A percentile compares a stretch with the other conserved stretches of the same genome.
These are phyloP conservation scores for Brassica incana DNA, from an alignment of 345 rosid species.

Conservation along the genomic window DNA sequence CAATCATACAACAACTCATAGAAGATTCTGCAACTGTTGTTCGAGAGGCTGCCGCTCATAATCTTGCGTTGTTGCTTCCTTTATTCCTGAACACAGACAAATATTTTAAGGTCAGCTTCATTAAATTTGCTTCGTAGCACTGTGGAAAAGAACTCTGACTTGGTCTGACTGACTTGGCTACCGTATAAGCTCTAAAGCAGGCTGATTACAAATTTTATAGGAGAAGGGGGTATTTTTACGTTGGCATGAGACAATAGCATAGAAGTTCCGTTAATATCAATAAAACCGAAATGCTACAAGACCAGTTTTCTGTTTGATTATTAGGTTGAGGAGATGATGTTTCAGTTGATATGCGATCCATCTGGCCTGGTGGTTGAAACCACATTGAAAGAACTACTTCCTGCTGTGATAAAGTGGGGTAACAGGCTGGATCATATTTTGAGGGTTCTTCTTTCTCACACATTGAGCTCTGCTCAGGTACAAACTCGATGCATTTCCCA, in stretches of 20 bases:
- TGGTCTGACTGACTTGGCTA: conserved; percentile 67
- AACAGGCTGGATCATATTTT: conserved; percentile 76
- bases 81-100: conserved; percentile 86
- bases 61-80: conserved; percentile 95
- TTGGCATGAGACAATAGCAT: conserved; percentile 46
- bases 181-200: conserved; percentile 72
- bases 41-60: conserved; percentile 92
- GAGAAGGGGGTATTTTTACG: conserved; percentile 48
- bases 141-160: conserved; percentile 68
- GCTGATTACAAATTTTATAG: conserved; percentile 60
- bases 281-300: conserved; percentile 30
- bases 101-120: conserved; percentile 99
- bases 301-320: conserved; percentile 41
- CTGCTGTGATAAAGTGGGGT: conserved; percentile 84
- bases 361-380: conserved; percentile 94
- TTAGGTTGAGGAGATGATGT: conserved; percentile 96
- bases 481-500: conserved; percentile 16
- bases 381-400: conserved; percentile 78
- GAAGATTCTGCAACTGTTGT: conserved; percentile 96
- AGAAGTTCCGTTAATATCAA: conserved; percentile 5
- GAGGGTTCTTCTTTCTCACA: conserved; percentile 71
- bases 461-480: conserved; percentile 81
- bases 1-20: conserved; percentile 83
- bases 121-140: conserved; percentile 72
- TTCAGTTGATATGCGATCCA: conserved; percentile 86